These are phyloP conservation scores for Cynara cardunculus DNA, from an alignment of 129 eudicot species.

Conservation along the genomic window DNA sequence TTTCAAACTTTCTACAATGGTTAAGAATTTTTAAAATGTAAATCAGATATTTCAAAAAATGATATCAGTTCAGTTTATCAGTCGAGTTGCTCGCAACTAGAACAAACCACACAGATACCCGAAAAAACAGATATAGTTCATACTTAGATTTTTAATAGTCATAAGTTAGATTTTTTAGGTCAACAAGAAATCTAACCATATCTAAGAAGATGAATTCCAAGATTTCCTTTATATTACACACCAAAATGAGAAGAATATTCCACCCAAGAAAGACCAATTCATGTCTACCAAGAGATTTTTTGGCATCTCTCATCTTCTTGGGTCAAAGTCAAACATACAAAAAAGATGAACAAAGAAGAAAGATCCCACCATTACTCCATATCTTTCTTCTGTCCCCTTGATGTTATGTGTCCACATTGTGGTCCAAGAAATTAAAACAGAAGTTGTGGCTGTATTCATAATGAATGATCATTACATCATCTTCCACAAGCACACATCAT, in stretches of 20 bases:
- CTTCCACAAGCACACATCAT: conserved; percentile 17
- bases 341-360: conserved; percentile 8
- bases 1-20: background rate
- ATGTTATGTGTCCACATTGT: conserved; percentile 27
- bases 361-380: conserved; percentile 21
- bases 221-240: conserved; percentile 18
- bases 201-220: conserved; percentile 9
- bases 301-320: background rate
- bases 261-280: background rate
- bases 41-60: no score
- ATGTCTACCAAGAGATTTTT: conserved; percentile 8
- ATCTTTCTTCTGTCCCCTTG: conserved; percentile 25
- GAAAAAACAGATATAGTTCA: background rate
- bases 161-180: conserved; percentile 8
- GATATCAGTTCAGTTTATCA: background rate
- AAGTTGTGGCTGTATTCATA: background rate
- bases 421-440: conserved; percentile 13
- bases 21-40: no score
- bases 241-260: background rate
- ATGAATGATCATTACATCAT: conserved; percentile 6
- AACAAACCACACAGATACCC: background rate
- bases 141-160: background rate
- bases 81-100: background rate
- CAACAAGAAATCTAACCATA: conserved; percentile 23
- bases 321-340: conserved; percentile 24